Evolutionary conservation across 805 yeast genomes (phyloP), one percentile per base, ranked within the genome.

Genomic region (Candida ponderosae): DNA sequence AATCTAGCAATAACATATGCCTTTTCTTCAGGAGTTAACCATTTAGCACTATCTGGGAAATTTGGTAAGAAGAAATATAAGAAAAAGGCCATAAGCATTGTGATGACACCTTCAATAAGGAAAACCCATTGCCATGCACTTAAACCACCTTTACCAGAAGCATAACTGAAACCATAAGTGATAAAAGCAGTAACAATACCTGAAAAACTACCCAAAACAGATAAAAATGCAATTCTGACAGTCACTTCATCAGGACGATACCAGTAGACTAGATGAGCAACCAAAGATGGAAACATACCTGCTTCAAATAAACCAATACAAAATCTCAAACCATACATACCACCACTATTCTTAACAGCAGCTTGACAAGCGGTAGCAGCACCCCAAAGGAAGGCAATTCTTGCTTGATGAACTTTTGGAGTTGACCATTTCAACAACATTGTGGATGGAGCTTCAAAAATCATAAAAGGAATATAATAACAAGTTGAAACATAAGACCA

Each of bases 241-340:
- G 48, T 45, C 24, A 51, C 32, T 35, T 52, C 53, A 23, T 42
- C 43, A 17, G 50, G 47, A 32, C 42, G 44, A 31, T 51, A 48
- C 49, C 51, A 54, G 37, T 46, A 47, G 1, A 53, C 39, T 29
- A 55, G 39, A 15, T 42, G 56, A 35, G 38, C 45, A 43, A 50
- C 36, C 16, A 39, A 33, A 8, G 40, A 42, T 2, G 53, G 49
- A 21, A 33, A 44, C 7, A 41, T 15, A 3, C 50, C 51, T 15
- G 47, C 43, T 36, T 46, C 53, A 32, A 43, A 44, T n/a, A 41
- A 23, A 37, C 47, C 53, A 11, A 48, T 33, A 1, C 40, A 36
- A 19, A 48, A 40, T 35, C 53, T 35, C 2, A 36, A 15, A 3
- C 45, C 43, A 19, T 39, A 43, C 9, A 48, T 29, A 4, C 46